A percentile compares a stretch with the other conserved stretches of the same genome.
Conservation (phyloP, 495 filamentous ascomycete genomes). For the Penicillium manginii region DNA sequence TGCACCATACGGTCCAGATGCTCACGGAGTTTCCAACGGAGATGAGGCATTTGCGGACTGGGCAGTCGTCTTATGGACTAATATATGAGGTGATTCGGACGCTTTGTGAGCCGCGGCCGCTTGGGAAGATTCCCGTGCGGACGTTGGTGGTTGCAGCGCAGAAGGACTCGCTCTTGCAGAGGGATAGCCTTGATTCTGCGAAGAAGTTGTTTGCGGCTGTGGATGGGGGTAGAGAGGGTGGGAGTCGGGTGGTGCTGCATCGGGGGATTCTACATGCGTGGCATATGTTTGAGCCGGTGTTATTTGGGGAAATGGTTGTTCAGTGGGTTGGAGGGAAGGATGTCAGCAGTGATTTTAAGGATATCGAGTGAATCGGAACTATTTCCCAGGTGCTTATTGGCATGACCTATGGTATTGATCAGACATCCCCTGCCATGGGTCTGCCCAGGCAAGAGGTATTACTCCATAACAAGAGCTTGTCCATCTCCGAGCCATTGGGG, state of each 20-base stretch:
- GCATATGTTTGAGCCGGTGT: constrained; percentile 6
- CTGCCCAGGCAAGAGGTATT: too few species aligned
- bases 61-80: constrained; percentile 7
- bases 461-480: too few species aligned
- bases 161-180: neutral
- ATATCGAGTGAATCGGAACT: constrained; percentile 1
- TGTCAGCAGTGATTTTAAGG: constrained; percentile 2
- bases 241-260: constrained; percentile 15
- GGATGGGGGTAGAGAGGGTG: constrained; percentile 6
- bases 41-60: constrained; percentile 7
- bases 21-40: neutral
- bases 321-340: constrained; percentile 5
- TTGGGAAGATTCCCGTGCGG: constrained; percentile 5
- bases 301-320: constrained; percentile 6
- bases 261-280: constrained; percentile 10
- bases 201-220: constrained; percentile 8
- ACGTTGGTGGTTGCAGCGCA: constrained; percentile 12
- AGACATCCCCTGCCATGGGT: too few species aligned
- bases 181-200: constrained; percentile 1
- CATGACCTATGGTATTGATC: too few species aligned
- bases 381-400: too few species aligned
- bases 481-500: too few species aligned
- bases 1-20: constrained; percentile 3
- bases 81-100: constrained; percentile 4
- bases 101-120: constrained; percentile 6